These are phyloP conservation scores for Tetraselmis striata DNA, from an alignment of 139 green algal species.

Conservation along the genomic window DNA sequence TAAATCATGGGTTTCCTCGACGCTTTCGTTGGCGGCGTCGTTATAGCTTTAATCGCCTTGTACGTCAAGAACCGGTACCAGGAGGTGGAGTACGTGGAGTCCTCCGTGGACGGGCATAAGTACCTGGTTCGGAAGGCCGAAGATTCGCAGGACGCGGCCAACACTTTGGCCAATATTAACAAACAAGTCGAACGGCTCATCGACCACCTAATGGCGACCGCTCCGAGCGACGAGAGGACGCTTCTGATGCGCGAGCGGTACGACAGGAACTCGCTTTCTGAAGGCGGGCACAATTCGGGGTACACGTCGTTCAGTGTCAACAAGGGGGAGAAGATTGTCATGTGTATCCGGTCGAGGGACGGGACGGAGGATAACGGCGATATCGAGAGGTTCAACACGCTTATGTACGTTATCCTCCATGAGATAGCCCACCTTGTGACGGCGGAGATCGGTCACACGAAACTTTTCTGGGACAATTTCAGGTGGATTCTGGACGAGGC, in stretches of 20 bases:
- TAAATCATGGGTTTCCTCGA: conserved; percentile 18
- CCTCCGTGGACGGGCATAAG: neutral
- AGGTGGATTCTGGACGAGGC: conserved; percentile 1
- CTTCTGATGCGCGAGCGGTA: neutral
- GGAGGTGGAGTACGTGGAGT: conserved; percentile 13
- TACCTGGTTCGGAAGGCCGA: conserved; percentile 18
- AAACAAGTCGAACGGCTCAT: conserved; percentile 1
- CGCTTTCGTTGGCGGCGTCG: conserved; percentile 11
- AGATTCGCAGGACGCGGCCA: conserved; percentile 12
- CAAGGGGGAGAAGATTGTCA: conserved; percentile 25
- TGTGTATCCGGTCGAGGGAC: conserved; percentile 13
- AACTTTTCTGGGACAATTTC: conserved; percentile 17
- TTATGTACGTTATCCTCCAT: conserved; percentile 18
- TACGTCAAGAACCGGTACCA: conserved; percentile 10
- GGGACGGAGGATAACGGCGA: too few relatives aligned
- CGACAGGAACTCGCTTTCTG: conserved; percentile 15
- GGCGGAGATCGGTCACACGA: conserved; percentile 7
- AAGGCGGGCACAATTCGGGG: conserved; percentile 9
- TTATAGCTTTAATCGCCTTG: conserved; percentile 16
- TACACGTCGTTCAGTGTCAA: conserved; percentile 26
- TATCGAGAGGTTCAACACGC: conserved; percentile 19
- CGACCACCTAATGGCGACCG: conserved; percentile 11
- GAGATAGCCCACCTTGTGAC: conserved; percentile 25
- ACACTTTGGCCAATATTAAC: conserved; percentile 10
- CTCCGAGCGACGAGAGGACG: neutral